Conservation (phyloP, 768 basidiomycete species). For the Dentipellis sp. region DNA sequence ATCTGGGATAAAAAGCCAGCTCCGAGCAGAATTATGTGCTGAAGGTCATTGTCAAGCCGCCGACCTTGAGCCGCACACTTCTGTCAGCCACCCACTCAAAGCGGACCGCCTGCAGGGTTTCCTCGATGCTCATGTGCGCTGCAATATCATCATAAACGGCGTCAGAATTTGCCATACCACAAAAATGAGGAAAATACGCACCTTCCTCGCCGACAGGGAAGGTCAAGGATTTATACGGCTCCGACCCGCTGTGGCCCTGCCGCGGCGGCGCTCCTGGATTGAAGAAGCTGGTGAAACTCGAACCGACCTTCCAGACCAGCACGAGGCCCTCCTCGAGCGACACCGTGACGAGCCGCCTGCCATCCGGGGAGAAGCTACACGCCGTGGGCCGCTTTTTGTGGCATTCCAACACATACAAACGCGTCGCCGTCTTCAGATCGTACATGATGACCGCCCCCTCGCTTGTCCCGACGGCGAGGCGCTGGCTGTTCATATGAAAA, state of each 20-base stretch:
- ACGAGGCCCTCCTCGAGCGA: slow-evolving; percentile 80
- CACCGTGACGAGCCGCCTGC: slow-evolving; percentile 77
- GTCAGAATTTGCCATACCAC: background rate
- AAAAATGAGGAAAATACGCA: slow-evolving; percentile 24
- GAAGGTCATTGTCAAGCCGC: slow-evolving; percentile 78
- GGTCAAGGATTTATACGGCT: slow-evolving; percentile 81
- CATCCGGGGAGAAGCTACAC: slow-evolving; percentile 90
- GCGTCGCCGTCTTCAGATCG: slow-evolving; percentile 91
- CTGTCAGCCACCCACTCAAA: slow-evolving; percentile 85
- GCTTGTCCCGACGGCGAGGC: slow-evolving; percentile 85
- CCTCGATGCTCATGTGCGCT: slow-evolving; percentile 52
- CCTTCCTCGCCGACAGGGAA: slow-evolving; percentile 84
- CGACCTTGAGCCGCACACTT: slow-evolving; percentile 74
- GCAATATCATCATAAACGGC: background rate
- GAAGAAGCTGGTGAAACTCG: slow-evolving; percentile 84
- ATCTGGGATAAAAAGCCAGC: too few relatives aligned
- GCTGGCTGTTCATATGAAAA: slow-evolving; percentile 81
- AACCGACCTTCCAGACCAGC: slow-evolving; percentile 94
- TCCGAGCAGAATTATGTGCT: slow-evolving; percentile 43
- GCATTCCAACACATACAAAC: slow-evolving; percentile 90
- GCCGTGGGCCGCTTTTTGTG: slow-evolving; percentile 77
- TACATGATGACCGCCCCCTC: slow-evolving; percentile 96
- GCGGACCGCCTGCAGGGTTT: slow-evolving; percentile 58
- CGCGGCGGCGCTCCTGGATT: slow-evolving; percentile 85
- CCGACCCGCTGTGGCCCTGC: slow-evolving; percentile 73